Evolutionary conservation across 108 stramenopile species (phyloP).

Genomic region (Cyclostephanos invisitatus): DNA sequence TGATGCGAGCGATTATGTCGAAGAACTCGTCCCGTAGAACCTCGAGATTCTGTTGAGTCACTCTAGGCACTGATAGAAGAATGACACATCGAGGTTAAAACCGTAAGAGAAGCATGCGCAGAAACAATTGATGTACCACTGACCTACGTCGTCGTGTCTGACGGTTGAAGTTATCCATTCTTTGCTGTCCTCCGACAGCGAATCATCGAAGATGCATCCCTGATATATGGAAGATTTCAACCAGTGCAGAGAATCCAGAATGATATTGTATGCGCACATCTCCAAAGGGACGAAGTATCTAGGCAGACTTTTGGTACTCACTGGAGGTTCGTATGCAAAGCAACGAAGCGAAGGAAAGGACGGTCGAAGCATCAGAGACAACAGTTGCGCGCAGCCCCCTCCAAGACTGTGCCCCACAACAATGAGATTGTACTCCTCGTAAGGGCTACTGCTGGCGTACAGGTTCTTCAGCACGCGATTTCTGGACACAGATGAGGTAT

Average conservation of each 20-base stretch:
- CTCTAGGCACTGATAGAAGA: constrained; percentile 27
- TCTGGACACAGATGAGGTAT: too few relatives aligned
- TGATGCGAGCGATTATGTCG: constrained; percentile 44
- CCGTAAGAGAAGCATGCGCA: neutral
- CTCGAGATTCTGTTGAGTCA: constrained; percentile 50
- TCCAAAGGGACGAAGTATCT: neutral
- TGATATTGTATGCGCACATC: constrained; percentile 13
- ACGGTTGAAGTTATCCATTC: constrained; percentile 8
- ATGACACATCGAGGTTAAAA: neutral
- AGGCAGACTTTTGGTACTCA: constrained; percentile 20
- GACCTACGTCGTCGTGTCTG: constrained; percentile 14
- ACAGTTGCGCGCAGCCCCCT: constrained; percentile 64
- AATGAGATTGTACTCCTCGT: constrained; percentile 28
- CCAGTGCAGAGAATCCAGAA: neutral
- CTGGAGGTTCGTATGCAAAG: constrained; percentile 65
- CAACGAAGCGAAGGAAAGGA: constrained; percentile 54
- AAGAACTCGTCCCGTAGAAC: constrained; percentile 48
- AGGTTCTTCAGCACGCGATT: constrained; percentile 22
- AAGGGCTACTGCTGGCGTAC: constrained; percentile 22
- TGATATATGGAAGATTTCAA: neutral
- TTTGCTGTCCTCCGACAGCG: constrained; percentile 6
- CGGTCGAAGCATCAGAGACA: constrained; percentile 53
- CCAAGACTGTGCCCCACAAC: constrained; percentile 73
- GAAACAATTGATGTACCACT: neutral
- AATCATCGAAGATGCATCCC: constrained; percentile 16